These are phyloP conservation scores for Kondoa malvinella DNA, from an alignment of 768 basidiomycete species.

Conservation along the genomic window DNA sequence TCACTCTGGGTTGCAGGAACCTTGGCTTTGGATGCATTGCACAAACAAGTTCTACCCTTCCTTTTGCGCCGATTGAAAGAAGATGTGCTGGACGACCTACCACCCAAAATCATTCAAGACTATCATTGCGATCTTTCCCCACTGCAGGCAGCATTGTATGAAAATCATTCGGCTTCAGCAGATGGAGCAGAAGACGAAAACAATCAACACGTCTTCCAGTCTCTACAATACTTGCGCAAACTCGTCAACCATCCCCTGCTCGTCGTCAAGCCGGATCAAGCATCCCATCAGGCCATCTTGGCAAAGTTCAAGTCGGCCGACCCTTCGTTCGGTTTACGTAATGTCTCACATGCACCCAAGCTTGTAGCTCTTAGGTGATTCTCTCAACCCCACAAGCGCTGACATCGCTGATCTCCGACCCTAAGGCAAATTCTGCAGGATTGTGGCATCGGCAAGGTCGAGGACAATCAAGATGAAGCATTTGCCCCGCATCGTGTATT, in stretches of 20 bases:
- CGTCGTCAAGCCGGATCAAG: slow-evolving; percentile 55
- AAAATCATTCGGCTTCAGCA: slow-evolving; percentile 45
- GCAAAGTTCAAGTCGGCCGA: slow-evolving; percentile 33
- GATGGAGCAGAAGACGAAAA: slow-evolving; percentile 32
- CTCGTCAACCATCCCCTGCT: slow-evolving; percentile 93
- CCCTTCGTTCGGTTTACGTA: slow-evolving; percentile 37
- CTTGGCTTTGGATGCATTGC: slow-evolving; percentile 79
- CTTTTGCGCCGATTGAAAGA: slow-evolving; percentile 88
- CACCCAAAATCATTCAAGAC: slow-evolving; percentile 98
- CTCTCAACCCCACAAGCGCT: neutral
- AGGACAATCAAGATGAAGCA: slow-evolving; percentile 35
- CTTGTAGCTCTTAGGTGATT: slow-evolving; percentile 70
- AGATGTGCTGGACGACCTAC: slow-evolving; percentile 84
- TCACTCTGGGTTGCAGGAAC: slow-evolving; percentile 45
- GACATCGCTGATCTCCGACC: neutral
- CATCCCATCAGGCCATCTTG: slow-evolving; percentile 43
- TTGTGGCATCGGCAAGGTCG: slow-evolving; percentile 81
- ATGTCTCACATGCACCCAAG: slow-evolving; percentile 86
- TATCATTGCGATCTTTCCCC: slow-evolving; percentile 96
- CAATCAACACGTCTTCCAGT: slow-evolving; percentile 78
- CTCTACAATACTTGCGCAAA: slow-evolving; percentile 87
- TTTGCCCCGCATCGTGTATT: slow-evolving; percentile 96
- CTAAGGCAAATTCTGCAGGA: slow-evolving; percentile 76
- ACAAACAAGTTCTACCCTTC: slow-evolving; percentile 99
- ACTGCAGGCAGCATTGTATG: slow-evolving; percentile 81